phyloP scores from a whole-genome alignment of 768 basidiomycete species.

The Panellus pusillus region DNA sequence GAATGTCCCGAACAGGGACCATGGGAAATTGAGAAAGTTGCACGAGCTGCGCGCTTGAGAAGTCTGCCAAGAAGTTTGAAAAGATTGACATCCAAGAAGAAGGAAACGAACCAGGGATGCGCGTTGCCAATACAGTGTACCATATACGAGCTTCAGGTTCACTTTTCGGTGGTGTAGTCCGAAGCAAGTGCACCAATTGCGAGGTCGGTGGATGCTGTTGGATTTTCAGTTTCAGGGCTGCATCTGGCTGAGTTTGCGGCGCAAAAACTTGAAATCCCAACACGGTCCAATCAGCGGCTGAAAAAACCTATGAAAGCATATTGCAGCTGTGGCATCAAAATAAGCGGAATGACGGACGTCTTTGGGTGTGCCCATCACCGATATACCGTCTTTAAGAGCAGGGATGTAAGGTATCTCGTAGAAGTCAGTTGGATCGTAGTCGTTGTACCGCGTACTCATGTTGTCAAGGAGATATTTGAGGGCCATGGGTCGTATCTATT shows the following conservation, averaged over 20 bases:
- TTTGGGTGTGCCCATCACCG: constrained; percentile 57
- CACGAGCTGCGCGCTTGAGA: constrained; percentile 53
- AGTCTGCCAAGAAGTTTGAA: constrained; percentile 42
- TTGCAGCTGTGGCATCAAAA: neutral
- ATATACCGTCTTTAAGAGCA: constrained; percentile 52
- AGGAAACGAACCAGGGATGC: constrained; percentile 51
- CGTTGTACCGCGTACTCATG: constrained; percentile 54
- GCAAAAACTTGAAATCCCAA: constrained; percentile 79
- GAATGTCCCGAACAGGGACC: constrained; percentile 59
- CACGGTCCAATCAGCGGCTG: constrained; percentile 60
- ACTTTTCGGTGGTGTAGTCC: constrained; percentile 57
- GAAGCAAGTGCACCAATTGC: constrained; percentile 58
- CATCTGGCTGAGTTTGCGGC: constrained; percentile 50
- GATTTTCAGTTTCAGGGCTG: constrained; percentile 64
- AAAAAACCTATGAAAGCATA: constrained; percentile 57
- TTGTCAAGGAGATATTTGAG: constrained; percentile 85
- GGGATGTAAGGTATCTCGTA: constrained; percentile 76
- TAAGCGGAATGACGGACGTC: constrained; percentile 47
- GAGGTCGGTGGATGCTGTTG: constrained; percentile 65
- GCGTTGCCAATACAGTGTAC: constrained; percentile 68
- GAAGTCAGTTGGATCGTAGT: constrained; percentile 59
- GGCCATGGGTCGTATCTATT: constrained; percentile 53
- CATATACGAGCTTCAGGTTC: constrained; percentile 56
- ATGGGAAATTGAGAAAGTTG: constrained; percentile 59
- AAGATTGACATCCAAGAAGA: neutral